phyloP scores from a whole-genome alignment of 1,284 basidiomycete species.

The Rhodotorula glutinis region DNA sequence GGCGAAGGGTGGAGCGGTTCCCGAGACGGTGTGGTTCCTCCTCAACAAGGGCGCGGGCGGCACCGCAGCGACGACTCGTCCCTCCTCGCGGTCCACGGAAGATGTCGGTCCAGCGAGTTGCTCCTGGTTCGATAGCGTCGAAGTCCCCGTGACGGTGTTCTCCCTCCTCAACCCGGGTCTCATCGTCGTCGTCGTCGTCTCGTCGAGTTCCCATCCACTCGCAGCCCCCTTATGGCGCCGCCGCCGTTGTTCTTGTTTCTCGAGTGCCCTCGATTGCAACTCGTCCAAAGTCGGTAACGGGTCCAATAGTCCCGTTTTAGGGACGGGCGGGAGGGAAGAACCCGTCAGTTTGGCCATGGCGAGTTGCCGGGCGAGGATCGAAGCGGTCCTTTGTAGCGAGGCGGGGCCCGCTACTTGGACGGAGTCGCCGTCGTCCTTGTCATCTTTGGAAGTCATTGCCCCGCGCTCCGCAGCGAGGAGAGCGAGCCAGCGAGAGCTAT shows the following conservation, averaged over 20 bases:
- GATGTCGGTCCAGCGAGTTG: too few relatives aligned
- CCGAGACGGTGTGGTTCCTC: constrained; percentile 33
- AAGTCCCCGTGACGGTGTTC: constrained; percentile 13
- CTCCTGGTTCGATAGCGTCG: background rate
- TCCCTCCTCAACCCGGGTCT: background rate
- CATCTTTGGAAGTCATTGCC: too few relatives aligned
- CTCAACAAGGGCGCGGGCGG: too few relatives aligned
- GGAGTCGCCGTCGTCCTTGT: constrained; percentile 15
- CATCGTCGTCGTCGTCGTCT: background rate
- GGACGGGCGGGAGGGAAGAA: constrained; percentile 21
- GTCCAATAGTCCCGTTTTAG: constrained; percentile 13
- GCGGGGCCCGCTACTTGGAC: too few relatives aligned
- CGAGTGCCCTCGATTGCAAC: constrained; percentile 27
- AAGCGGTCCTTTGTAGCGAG: constrained; percentile 30
- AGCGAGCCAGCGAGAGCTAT: too few relatives aligned
- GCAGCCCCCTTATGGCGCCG: too few relatives aligned
- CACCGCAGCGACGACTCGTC: too few relatives aligned
- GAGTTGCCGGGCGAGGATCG: constrained; percentile 38
- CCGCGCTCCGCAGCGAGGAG: too few relatives aligned
- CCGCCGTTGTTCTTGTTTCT: too few relatives aligned
- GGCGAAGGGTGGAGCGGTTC: background rate
- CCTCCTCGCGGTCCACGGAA: too few relatives aligned
- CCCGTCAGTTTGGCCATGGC: constrained; percentile 43
- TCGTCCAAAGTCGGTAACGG: constrained; percentile 34
- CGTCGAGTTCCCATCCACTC: too few relatives aligned